Evolutionary conservation across 2,329 filamentous ascomycete species (phyloP), one percentile per base, ranked within the genome.

Genomic region (Fusarium staphyleae): DNA sequence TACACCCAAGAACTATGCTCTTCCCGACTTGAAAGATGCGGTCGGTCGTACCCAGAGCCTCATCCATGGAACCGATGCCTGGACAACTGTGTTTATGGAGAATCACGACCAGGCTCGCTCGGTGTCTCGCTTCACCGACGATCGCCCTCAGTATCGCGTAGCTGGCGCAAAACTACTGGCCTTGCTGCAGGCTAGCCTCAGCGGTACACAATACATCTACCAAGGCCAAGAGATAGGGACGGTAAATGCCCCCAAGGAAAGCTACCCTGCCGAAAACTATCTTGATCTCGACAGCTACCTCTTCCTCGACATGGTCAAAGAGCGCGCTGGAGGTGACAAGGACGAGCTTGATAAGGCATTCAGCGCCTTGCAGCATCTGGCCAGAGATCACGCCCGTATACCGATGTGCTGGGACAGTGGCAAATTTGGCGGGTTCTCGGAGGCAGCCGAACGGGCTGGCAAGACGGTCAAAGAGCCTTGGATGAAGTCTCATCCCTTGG

Each of bases 221-320:
- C 86, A 89, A 64, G 86, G 86, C 9, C 85, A 89, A 64, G 87
- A 89, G 61, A 77, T 89, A 7, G 87, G 85, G 0, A 83, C 85
- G 70, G 75, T 83, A 11, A 88, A 89, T 60, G 78, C 84, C 1
- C 84, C 86, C 0, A 73, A 73, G 10, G 73, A 77, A 0, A 85
- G 84, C 77, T 78, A 78, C n/a, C 82, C 88, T 6, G 69, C 82
- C 0, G 81, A 87, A 49, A 85, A 78, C 42, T 78, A 78, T 45
- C 69, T 78, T 8, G 74, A 80, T 41, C 74, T 80, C 2, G 72
- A 78, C 37, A 84, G 82, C 60, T 78, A 78, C 37, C 81, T 73
- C 0, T 75, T 71, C 18, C 29, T 71, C 8, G 48, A 70, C 3
- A 66, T 70, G 55, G 60, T 73, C 8, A 66, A 66, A 56, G 70